These are phyloP conservation scores for Zoysia pacifica DNA, from an alignment of 176 grass and related monocot genomes.

Conservation along the genomic window DNA sequence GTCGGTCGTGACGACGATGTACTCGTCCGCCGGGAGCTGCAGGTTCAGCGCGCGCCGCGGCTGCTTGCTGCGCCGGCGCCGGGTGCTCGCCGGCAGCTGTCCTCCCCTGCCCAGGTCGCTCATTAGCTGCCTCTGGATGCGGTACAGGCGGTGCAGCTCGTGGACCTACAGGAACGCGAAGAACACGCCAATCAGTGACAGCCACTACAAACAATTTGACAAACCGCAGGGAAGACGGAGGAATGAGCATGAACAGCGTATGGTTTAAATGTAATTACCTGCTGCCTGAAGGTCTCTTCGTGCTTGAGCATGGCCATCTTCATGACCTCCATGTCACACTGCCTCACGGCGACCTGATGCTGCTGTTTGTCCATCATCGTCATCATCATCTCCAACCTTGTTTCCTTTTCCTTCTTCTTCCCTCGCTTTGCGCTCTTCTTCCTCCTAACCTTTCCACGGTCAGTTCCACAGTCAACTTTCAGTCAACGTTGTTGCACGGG, in stretches of 20 bases:
- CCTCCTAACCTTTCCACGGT: not conserved
- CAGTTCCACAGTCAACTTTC: not conserved
- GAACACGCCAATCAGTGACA: too few species aligned
- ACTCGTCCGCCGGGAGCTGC: constrained; percentile 70
- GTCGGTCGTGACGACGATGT: constrained; percentile 48
- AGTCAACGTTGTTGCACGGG: not conserved
- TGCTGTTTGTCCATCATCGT: constrained; percentile 56
- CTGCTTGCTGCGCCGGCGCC: constrained; percentile 45
- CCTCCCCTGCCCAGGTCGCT: constrained; percentile 37
- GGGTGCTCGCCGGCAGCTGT: not conserved
- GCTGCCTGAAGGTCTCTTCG: constrained; percentile 81
- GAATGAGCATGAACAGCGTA: too few species aligned
- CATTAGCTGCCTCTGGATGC: constrained; percentile 84
- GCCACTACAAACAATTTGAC: too few species aligned
- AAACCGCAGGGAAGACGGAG: too few species aligned
- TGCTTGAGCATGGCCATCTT: constrained; percentile 91
- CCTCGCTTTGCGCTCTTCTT: not conserved
- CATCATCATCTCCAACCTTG: not conserved
- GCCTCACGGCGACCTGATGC: constrained; percentile 55
- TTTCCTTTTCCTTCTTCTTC: not conserved
- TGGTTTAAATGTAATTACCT: constrained; percentile 32
- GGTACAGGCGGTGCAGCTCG: constrained; percentile 73
- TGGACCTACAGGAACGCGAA: constrained; percentile 45
- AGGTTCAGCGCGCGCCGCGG: constrained; percentile 59
- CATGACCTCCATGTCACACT: constrained; percentile 79